Evolutionary conservation across 2,329 filamentous ascomycete species (phyloP).

Genomic region (Cladosporium velox): DNA sequence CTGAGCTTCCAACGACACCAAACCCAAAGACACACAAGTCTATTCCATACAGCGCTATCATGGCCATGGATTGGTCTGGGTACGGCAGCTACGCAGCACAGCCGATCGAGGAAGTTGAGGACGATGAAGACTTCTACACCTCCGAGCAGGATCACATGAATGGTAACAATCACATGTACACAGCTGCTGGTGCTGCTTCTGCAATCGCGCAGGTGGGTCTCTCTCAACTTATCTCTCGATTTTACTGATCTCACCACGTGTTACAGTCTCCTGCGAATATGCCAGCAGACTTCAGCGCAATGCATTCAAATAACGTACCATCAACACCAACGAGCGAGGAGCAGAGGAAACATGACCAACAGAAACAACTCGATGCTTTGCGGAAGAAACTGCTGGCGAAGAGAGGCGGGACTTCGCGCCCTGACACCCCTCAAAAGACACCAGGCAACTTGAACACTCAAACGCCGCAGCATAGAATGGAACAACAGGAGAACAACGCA

Average conservation of each 20-base stretch:
- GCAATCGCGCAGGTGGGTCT: slow-evolving; percentile 4
- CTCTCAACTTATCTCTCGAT: not conserved
- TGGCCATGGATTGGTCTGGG: slow-evolving; percentile 16
- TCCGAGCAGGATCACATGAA: slow-evolving; percentile 10
- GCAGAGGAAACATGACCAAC: slow-evolving; percentile 13
- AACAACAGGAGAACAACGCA: not conserved
- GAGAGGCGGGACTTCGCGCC: not conserved
- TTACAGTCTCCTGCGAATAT: not conserved
- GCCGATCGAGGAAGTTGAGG: slow-evolving; percentile 15
- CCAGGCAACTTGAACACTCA: not conserved
- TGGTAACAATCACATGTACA: slow-evolving; percentile 15
- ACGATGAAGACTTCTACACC: slow-evolving; percentile 25
- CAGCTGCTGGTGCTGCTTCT: slow-evolving; percentile 11
- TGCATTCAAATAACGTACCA: not conserved
- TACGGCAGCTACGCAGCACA: not conserved
- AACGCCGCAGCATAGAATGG: not conserved
- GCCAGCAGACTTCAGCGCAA: not conserved
- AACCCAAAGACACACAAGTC: not conserved
- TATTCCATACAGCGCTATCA: not conserved
- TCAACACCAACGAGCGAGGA: slow-evolving; percentile 4
- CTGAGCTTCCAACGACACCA: not conserved
- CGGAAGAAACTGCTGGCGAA: slow-evolving; percentile 17
- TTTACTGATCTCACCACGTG: slow-evolving; percentile 7
- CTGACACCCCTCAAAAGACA: slow-evolving; percentile 2
- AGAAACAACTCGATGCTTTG: slow-evolving; percentile 17